Conservation (phyloP, 23 red algal genomes). For the Gracilaria caudata region DNA sequence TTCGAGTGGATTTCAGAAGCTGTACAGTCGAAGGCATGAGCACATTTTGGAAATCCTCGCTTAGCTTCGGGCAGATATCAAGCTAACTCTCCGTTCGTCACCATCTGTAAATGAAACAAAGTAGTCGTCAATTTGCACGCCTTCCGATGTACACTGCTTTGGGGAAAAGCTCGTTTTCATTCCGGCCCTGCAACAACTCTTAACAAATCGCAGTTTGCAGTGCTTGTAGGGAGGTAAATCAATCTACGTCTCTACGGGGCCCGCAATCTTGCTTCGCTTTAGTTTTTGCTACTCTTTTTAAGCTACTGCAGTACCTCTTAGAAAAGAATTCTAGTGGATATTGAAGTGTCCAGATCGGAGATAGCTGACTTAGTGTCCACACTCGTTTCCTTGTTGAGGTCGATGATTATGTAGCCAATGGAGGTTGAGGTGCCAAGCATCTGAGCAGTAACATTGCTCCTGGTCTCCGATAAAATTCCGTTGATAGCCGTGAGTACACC, state of each 20-base stretch:
- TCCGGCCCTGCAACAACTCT: neutral
- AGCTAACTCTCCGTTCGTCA: conserved; percentile 19
- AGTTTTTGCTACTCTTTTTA: neutral
- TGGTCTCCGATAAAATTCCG: conserved; percentile 71
- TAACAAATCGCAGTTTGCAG: conserved; percentile 7
- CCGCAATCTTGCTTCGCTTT: neutral
- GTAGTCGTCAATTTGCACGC: neutral
- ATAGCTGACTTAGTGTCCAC: conserved; percentile 83
- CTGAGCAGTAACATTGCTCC: conserved; percentile 80
- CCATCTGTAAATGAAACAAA: conserved; percentile 22
- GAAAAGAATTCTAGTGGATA: conserved; percentile 84
- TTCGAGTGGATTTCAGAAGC: conserved; percentile 92
- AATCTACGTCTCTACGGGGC: neutral
- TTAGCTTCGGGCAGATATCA: conserved; percentile 16
- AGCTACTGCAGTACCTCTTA: neutral
- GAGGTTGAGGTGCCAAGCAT: conserved; percentile 81
- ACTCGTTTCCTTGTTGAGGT: conserved; percentile 85
- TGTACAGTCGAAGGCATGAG: conserved; percentile 48
- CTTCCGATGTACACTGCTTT: neutral
- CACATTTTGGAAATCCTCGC: neutral
- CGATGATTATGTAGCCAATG: conserved; percentile 90
- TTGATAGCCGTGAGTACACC: conserved; percentile 93
- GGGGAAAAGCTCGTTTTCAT: neutral
- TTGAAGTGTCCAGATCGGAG: conserved; percentile 67
- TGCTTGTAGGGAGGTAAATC: neutral